These are phyloP conservation scores for Cymbopogon citratus DNA, from an alignment of 176 grass and related monocot genomes.

Conservation along the genomic window DNA sequence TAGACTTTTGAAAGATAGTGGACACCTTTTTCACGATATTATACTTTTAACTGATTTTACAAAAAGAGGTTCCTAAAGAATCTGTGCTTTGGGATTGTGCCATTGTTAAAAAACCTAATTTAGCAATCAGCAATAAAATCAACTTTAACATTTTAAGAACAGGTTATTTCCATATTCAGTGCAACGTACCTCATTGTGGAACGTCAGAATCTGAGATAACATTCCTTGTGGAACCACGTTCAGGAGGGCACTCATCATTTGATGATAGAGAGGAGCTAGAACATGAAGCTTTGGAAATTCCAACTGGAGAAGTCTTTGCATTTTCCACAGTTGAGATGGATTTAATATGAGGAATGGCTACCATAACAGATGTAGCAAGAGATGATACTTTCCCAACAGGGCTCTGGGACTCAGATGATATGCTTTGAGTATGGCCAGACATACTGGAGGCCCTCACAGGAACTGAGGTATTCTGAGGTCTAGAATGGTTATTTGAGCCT, in stretches of 20 bases:
- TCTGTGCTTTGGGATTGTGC: neutral
- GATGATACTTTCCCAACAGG: slow-evolving; percentile 31
- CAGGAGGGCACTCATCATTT: slow-evolving; percentile 28
- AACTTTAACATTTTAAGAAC: slow-evolving; percentile 11
- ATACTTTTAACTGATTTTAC: neutral
- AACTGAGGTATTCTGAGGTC: slow-evolving; percentile 31
- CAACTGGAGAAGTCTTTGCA: slow-evolving; percentile 16
- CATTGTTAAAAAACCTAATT: neutral
- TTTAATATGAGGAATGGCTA: slow-evolving; percentile 10
- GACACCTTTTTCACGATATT: neutral
- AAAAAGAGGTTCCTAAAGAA: neutral
- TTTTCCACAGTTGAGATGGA: slow-evolving; percentile 17
- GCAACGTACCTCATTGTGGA: slow-evolving; percentile 48
- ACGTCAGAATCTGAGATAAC: slow-evolving; percentile 15
- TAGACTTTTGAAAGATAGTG: neutral
- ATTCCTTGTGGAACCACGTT: slow-evolving; percentile 24
- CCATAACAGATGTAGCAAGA: neutral
- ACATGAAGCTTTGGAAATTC: slow-evolving; percentile 19
- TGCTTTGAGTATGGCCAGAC: slow-evolving; percentile 15
- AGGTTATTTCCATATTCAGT: slow-evolving; percentile 7
- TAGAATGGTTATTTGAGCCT: slow-evolving; percentile 38
- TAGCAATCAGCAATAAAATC: neutral
- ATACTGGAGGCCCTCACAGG: slow-evolving; percentile 18
- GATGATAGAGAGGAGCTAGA: slow-evolving; percentile 28
- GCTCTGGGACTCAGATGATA: slow-evolving; percentile 36